A percentile compares a stretch with the other conserved stretches of the same genome.
Conservation (phyloP, 1,284 basidiomycete species). For the Tetrapyrgos nigripes region DNA sequence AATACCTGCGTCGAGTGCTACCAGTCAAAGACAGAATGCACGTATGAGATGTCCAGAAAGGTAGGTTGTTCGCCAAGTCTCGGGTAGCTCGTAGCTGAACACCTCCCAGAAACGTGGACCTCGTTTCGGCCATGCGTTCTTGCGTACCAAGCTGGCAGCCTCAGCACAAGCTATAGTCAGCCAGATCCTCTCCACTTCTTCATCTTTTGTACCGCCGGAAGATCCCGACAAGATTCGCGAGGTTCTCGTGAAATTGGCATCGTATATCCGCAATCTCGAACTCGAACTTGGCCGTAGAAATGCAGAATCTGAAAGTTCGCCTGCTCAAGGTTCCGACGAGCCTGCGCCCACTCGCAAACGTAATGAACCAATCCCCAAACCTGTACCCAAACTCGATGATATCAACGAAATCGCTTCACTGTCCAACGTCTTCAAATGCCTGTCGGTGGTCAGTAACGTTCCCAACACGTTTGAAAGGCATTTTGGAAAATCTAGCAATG, state of each 20-base stretch:
- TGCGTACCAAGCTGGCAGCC: slow-evolving; percentile 2
- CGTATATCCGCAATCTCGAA: slow-evolving; percentile 9
- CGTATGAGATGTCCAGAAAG: slow-evolving; percentile 4
- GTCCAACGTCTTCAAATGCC: neutral
- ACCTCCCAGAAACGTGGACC: slow-evolving; percentile 11
- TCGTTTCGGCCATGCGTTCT: neutral
- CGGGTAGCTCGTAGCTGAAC: neutral
- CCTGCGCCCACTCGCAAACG: neutral
- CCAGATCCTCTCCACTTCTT: slow-evolving; percentile 3
- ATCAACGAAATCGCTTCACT: slow-evolving; percentile 1
- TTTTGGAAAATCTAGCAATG: slow-evolving; percentile 13
- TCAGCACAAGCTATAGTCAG: slow-evolving; percentile 3
- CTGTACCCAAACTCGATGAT: slow-evolving; percentile 3
- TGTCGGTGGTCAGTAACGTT: neutral
- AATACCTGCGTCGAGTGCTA: slow-evolving; percentile 3
- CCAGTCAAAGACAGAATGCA: slow-evolving; percentile 8
- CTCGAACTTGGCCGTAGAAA: neutral
- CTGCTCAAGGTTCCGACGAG: neutral
- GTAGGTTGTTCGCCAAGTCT: neutral
- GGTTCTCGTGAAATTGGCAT: slow-evolving; percentile 6
- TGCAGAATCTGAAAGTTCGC: neutral
- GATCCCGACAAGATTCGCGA: slow-evolving; percentile 12
- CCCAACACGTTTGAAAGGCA: neutral
- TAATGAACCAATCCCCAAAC: neutral
- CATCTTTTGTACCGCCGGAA: slow-evolving; percentile 3